These are phyloP conservation scores for Fraxinus paxiana DNA, from an alignment of 305 asterid species.

Conservation along the genomic window DNA sequence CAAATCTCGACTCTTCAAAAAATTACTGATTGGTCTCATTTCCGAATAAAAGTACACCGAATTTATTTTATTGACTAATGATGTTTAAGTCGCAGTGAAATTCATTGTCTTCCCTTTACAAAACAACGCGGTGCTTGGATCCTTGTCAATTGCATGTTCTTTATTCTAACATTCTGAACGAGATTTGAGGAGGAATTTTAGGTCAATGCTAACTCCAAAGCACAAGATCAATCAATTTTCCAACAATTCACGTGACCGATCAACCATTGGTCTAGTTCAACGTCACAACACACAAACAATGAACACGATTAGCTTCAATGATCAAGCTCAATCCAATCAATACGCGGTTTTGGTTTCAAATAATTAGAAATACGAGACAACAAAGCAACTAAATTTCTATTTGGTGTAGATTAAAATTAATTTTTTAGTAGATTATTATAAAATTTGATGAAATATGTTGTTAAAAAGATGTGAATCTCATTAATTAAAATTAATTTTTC, in stretches of 20 bases:
- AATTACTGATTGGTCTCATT: not conserved
- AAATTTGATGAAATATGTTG: not conserved
- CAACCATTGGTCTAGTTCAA: slow-evolving; percentile 8
- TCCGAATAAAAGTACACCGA: not conserved
- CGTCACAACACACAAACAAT: not conserved
- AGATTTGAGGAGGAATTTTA: not conserved
- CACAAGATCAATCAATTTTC: slow-evolving; percentile 12
- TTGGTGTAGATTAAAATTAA: not conserved
- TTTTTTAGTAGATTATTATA: not conserved
- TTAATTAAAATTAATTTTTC: not conserved
- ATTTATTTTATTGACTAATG: not conserved
- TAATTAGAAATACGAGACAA: not conserved
- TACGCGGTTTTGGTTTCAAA: not conserved
- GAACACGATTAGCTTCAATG: not conserved
- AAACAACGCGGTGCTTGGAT: not conserved
- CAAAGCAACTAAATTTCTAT: not conserved
- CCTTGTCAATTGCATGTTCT: not conserved
- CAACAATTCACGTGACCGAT: slow-evolving; percentile 29
- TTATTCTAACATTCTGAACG: not conserved
- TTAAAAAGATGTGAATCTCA: not conserved
- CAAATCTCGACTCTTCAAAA: not conserved
- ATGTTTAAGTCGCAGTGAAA: not conserved
- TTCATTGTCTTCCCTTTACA: not conserved
- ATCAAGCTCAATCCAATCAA: slow-evolving; percentile 1
- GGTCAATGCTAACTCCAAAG: not conserved